Base-by-base conservation (phyloP, 2,329 filamentous ascomycete species). In the Pseudogymnoascus sp. region DNA sequence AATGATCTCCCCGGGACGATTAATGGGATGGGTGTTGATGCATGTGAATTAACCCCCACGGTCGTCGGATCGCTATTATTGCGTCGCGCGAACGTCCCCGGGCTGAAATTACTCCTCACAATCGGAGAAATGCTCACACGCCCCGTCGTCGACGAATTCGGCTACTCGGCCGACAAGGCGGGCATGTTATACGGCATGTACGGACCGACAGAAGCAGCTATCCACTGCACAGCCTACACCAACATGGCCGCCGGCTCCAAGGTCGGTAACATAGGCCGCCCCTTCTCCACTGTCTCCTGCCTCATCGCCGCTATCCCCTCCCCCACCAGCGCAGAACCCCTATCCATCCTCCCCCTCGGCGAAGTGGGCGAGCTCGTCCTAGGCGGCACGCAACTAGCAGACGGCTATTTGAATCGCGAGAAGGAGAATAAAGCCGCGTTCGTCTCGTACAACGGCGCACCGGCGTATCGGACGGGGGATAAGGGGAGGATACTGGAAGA, bases 111-210 rank as follows among this genome's bases (percentile, higher is more conserved):
- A 0, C 79, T 97, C 0, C 77, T 97, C 23, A 96, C 92, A 0
- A 96, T 96, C 68, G 93, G 93, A 5, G 93, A 97, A 75, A 96
- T 96, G 92, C 82, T 97, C 37, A 96, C 89, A 3, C 79, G 82
- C 45, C 83, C 85, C 7, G 87, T 97, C 1, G 81, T 96, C 21
- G 77, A 84, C 37, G 91, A 96, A 71, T 97, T 95, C 78, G 91
- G 91, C 5, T 84, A 84, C 2, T 77, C 78, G 8, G 71, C 74
- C 0, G 71, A 71, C 0, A 16, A 5, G n/a, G 8, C 2, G 1
- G 87, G 89, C 68, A 86, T 96, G 47, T 79, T 97, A 0, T 93
- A 91, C 83, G 93, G 87, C 36, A 96, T 96, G 91, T 97, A 97
- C 72, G 93, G 93, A 0, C 93, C 93, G 1, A 97, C 93, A 0